A percentile compares a stretch with the other conserved stretches of the same genome.
phyloP scores from a whole-genome alignment of 192 early-diverging fungal genomes.

The Borealophlyctis nickersoniae region DNA sequence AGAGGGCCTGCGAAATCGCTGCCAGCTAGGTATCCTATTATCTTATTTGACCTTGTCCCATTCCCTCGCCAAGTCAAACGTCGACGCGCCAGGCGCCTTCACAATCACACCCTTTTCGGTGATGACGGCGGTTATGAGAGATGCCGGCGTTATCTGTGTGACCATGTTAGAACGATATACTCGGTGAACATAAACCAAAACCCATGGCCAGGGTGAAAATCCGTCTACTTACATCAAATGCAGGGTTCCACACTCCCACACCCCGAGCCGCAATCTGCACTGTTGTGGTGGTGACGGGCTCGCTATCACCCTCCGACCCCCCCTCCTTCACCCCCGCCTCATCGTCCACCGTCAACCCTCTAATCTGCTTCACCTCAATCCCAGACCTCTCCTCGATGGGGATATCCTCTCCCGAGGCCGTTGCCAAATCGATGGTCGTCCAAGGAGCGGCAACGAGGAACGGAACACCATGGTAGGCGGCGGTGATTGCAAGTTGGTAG shows the following conservation, averaged over 20 bases:
- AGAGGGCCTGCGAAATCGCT: too few relatives aligned
- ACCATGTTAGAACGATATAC: slow-evolving; percentile 15
- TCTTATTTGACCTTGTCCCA: too few relatives aligned
- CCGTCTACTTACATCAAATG: slow-evolving; percentile 72
- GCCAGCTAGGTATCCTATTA: too few relatives aligned
- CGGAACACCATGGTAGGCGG: slow-evolving; percentile 72
- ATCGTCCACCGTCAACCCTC: slow-evolving; percentile 49
- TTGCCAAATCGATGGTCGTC: slow-evolving; percentile 83
- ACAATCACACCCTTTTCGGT: slow-evolving; percentile 83
- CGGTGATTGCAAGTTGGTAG: slow-evolving; percentile 93
- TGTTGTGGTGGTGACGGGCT: slow-evolving; percentile 32
- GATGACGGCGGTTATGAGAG: slow-evolving; percentile 83
- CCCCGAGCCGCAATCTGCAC: slow-evolving; percentile 80
- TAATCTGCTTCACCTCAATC: slow-evolving; percentile 69
- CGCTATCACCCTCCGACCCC: slow-evolving; percentile 19
- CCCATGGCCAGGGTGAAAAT: too few relatives aligned
- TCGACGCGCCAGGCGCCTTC: slow-evolving; percentile 33
- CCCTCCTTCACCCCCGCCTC: slow-evolving; percentile 41
- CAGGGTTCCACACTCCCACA: slow-evolving; percentile 93
- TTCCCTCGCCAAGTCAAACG: slow-evolving; percentile 50
- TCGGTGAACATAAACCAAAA: too few relatives aligned
- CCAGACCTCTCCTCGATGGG: slow-evolving; percentile 77
- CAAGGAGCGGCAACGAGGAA: slow-evolving; percentile 97
- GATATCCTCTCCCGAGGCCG: slow-evolving; percentile 69
- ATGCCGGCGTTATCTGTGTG: slow-evolving; percentile 72